Conservation (phyloP, 169 alveolate genomes). For the Cryptosporidium tyzzeri region DNA sequence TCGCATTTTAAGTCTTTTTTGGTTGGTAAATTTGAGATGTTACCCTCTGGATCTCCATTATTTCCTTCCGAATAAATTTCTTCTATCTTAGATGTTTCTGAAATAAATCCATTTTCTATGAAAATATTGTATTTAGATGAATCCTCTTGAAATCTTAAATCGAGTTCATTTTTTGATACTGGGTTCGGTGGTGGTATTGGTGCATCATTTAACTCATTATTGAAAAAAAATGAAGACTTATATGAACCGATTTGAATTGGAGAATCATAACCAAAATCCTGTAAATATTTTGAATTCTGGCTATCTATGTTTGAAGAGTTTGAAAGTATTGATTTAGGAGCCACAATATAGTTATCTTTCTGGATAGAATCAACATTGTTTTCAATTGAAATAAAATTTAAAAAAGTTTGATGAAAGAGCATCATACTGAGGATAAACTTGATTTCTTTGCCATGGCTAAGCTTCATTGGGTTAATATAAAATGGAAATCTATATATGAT, state of each 20-base stretch:
- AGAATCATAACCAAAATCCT: conserved; percentile 36
- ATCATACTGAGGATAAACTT: conserved; percentile 31
- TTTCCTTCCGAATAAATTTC: background rate
- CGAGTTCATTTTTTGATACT: background rate
- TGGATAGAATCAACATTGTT: background rate
- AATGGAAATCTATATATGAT: conserved; percentile 56
- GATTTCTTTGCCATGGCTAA: conserved; percentile 45
- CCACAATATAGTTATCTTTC: background rate
- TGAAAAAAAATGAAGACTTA: conserved; percentile 9
- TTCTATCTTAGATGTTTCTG: background rate
- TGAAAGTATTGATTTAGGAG: background rate
- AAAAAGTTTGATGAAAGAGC: conserved; percentile 45
- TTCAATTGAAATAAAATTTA: conserved; percentile 14
- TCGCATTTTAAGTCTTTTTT: conserved; percentile 5
- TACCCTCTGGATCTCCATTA: background rate
- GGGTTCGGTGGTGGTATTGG: conserved; percentile 74
- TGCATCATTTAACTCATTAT: conserved; percentile 48
- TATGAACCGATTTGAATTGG: conserved; percentile 7
- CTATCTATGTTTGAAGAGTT: background rate
- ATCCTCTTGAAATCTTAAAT: background rate
- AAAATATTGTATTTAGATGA: background rate
- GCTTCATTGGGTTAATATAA: conserved; percentile 17
- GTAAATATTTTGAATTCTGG: background rate
- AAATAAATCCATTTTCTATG: background rate
- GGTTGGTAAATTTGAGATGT: background rate